Evolutionary conservation across 2,329 filamentous ascomycete species (phyloP).

Genomic region (Teratosphaeria viscida): DNA sequence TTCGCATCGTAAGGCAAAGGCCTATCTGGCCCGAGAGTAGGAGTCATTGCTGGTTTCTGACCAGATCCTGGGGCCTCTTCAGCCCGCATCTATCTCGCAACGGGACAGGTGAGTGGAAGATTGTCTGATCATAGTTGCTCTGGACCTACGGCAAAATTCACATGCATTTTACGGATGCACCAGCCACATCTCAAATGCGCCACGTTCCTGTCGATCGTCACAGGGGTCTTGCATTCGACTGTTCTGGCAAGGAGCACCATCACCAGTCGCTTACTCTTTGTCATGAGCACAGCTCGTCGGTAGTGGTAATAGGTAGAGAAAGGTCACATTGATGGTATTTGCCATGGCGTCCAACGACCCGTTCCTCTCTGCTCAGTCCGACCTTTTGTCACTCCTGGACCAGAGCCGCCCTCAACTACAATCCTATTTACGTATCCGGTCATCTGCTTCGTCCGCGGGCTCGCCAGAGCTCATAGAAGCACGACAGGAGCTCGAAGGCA

Average conservation of each 20-base stretch:
- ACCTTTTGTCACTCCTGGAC: slow-evolving; percentile 75
- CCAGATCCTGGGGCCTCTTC: neutral
- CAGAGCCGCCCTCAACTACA: slow-evolving; percentile 78
- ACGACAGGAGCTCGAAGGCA: slow-evolving; percentile 66
- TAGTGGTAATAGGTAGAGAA: neutral
- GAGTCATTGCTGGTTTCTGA: neutral
- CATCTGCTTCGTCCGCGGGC: slow-evolving; percentile 58
- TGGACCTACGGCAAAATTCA: neutral
- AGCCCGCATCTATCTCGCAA: slow-evolving; percentile 3
- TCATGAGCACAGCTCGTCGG: neutral
- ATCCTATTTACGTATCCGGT: slow-evolving; percentile 91
- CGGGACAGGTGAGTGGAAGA: neutral
- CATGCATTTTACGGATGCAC: neutral
- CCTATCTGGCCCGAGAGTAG: slow-evolving; percentile 34
- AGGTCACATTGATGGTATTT: neutral
- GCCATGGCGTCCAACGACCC: slow-evolving; percentile 31
- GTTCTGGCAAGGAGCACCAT: neutral
- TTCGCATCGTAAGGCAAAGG: slow-evolving; percentile 59
- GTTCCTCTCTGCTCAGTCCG: slow-evolving; percentile 46
- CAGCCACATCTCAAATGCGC: neutral
- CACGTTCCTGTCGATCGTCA: neutral
- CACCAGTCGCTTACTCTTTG: neutral
- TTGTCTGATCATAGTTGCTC: neutral
- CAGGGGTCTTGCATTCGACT: neutral
- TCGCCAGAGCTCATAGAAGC: slow-evolving; percentile 61